These are phyloP conservation scores for Cystoderma amianthinum DNA, from an alignment of 768 basidiomycete genomes.

Conservation along the genomic window DNA sequence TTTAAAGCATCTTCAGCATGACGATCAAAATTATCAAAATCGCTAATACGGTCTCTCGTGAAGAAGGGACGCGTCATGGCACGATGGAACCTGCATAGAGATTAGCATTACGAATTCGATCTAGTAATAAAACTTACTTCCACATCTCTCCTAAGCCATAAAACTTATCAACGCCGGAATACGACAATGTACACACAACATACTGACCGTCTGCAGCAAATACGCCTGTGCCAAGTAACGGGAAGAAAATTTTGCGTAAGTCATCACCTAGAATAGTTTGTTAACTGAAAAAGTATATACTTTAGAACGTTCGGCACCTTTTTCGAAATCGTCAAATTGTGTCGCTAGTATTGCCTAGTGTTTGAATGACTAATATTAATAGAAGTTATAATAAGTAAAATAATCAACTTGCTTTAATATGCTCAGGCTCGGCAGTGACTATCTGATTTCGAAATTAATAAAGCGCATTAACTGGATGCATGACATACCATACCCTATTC, in stretches of 20 bases:
- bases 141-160: slow-evolving; percentile 47
- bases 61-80: no score
- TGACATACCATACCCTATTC: slow-evolving; percentile 14
- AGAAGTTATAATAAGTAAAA: no score
- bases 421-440: slow-evolving; percentile 26
- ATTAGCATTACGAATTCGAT: neutral
- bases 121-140: slow-evolving; percentile 33
- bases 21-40: slow-evolving; percentile 55
- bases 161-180: neutral
- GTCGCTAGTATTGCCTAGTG: slow-evolving; percentile 35
- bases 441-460: slow-evolving; percentile 10
- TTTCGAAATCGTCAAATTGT: slow-evolving; percentile 36
- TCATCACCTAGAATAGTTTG: slow-evolving; percentile 15
- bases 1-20: slow-evolving; percentile 41
- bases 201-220: slow-evolving; percentile 50
- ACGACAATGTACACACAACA: neutral
- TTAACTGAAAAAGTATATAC: slow-evolving; percentile 1
- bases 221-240: slow-evolving; percentile 46
- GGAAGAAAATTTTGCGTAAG: slow-evolving; percentile 16
- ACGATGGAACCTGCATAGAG: slow-evolving; percentile 42
- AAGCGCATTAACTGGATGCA: neutral
- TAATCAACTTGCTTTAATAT: slow-evolving; percentile 23
- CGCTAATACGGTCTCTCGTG: slow-evolving; percentile 46
- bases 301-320: slow-evolving; percentile 18
- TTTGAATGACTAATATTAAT: no score